Evolutionary conservation across 306 rosid species (phyloP).

Genomic region (Cucumis hystrix): DNA sequence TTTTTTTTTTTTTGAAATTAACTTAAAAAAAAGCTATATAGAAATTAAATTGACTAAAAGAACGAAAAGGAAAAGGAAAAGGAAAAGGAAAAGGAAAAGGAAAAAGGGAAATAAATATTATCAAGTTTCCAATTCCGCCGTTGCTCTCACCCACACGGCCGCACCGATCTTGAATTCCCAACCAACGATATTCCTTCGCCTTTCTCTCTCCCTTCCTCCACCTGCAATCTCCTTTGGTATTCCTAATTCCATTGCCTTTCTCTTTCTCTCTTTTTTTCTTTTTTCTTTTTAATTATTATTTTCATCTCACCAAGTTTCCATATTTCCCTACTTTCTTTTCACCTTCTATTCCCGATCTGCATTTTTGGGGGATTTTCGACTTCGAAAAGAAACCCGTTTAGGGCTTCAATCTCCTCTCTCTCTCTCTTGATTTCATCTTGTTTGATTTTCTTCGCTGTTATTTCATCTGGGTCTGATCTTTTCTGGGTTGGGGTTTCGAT

Average conservation of each 20-base stretch:
- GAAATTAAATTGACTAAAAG: too few relatives aligned
- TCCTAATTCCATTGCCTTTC: not conserved
- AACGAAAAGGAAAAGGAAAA: not conserved
- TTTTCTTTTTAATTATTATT: too few relatives aligned
- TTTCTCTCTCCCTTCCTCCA: not conserved
- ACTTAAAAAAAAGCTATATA: too few relatives aligned
- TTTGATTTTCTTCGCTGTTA: not conserved
- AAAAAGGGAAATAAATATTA: not conserved
- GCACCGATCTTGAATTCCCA: not conserved
- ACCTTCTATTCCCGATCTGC: slow-evolving; percentile 2
- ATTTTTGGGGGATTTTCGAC: not conserved
- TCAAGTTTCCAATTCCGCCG: not conserved
- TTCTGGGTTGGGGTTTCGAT: not conserved
- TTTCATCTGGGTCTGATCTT: not conserved
- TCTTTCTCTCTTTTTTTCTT: too few relatives aligned
- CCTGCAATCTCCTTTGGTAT: not conserved
- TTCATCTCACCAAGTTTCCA: not conserved
- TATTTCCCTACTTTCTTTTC: not conserved
- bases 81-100: not conserved
- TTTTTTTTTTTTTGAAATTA: not conserved
- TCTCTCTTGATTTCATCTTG: not conserved
- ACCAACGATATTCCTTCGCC: not conserved
- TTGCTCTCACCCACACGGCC: slow-evolving; percentile 3
- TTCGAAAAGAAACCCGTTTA: not conserved
- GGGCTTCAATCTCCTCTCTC: not conserved